Conservation (phyloP, 345 rosid genomes). For the Moricandia arvensis region DNA sequence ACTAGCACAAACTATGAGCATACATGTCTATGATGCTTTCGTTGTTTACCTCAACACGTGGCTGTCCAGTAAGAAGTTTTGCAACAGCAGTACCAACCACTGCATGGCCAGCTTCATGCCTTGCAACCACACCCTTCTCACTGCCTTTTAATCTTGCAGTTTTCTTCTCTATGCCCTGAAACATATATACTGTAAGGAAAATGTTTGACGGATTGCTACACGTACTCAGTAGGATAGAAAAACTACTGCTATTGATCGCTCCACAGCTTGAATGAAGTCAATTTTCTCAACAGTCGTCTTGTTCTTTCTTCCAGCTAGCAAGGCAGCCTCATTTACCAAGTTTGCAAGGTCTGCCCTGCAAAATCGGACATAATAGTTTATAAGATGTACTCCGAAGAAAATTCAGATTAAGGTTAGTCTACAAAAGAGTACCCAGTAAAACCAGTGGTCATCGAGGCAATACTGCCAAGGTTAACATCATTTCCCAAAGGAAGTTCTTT, state of each 20-base stretch:
- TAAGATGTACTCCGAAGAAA: not conserved
- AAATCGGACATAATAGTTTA: not conserved
- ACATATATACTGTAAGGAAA: slow-evolving; percentile 6
- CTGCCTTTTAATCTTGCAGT: slow-evolving; percentile 76
- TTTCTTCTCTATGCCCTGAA: slow-evolving; percentile 96
- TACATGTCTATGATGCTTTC: not conserved
- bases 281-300: slow-evolving; percentile 69
- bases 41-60: slow-evolving; percentile 77
- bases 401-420: not conserved
- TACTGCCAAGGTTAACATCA: slow-evolving; percentile 66
- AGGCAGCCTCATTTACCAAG: slow-evolving; percentile 96
- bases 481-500: slow-evolving; percentile 82
- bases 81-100: slow-evolving; percentile 98
- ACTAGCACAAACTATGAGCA: not conserved
- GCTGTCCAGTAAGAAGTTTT: slow-evolving; percentile 81
- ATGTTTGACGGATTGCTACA: not conserved
- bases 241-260: slow-evolving; percentile 86
- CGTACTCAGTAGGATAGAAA: slow-evolving; percentile 14
- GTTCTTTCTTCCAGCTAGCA: slow-evolving; percentile 87
- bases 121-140: slow-evolving; percentile 95
- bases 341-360: slow-evolving; percentile 98
- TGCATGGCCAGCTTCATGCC: slow-evolving; percentile 98
- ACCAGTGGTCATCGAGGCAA: slow-evolving; percentile 97
- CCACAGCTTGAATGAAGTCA: slow-evolving; percentile 95
- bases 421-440: slow-evolving; percentile 72